Evolutionary conservation across 176 grass and related monocot species (phyloP).

Genomic region (Canna indica): DNA sequence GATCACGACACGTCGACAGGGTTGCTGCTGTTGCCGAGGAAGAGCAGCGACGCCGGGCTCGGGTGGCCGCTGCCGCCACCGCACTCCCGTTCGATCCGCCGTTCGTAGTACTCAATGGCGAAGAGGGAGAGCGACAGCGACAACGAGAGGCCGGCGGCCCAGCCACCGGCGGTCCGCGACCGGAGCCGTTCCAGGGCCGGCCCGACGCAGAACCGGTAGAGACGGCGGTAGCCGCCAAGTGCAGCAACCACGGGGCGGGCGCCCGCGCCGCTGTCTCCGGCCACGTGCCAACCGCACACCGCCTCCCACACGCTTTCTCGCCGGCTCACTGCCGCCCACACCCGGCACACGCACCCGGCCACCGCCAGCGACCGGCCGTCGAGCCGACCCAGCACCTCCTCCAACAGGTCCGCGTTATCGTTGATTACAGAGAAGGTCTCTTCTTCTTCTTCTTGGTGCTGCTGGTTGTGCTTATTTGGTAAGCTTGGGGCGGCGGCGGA

Average conservation of each 20-base stretch:
- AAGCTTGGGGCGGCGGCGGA: too few relatives aligned
- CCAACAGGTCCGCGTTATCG: constrained; percentile 19
- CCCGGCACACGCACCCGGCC: constrained; percentile 22
- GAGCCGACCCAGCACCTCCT: constrained; percentile 15
- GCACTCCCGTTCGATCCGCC: constrained; percentile 28
- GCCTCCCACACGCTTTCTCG: constrained; percentile 20
- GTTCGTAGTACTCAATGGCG: constrained; percentile 98
- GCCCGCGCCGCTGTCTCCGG: neutral
- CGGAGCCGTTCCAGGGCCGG: constrained; percentile 16
- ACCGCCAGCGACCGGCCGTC: constrained; percentile 19
- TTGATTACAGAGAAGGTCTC: neutral
- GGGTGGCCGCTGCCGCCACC: neutral
- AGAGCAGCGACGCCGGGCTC: too few relatives aligned
- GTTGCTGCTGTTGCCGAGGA: too few relatives aligned
- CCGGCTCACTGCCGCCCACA: constrained; percentile 2
- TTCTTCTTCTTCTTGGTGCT: too few relatives aligned
- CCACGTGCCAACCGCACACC: constrained; percentile 7
- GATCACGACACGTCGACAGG: too few relatives aligned
- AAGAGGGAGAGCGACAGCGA: constrained; percentile 89
- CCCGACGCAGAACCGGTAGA: constrained; percentile 20
- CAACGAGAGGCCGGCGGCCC: constrained; percentile 11
- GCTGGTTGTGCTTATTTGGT: too few relatives aligned
- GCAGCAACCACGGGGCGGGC: constrained; percentile 11
- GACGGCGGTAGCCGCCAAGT: constrained; percentile 20
- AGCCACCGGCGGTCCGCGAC: neutral